Evolutionary conservation across 2,329 filamentous ascomycete species (phyloP), one percentile per base, ranked within the genome.

Genomic region (Alternaria sp.): DNA sequence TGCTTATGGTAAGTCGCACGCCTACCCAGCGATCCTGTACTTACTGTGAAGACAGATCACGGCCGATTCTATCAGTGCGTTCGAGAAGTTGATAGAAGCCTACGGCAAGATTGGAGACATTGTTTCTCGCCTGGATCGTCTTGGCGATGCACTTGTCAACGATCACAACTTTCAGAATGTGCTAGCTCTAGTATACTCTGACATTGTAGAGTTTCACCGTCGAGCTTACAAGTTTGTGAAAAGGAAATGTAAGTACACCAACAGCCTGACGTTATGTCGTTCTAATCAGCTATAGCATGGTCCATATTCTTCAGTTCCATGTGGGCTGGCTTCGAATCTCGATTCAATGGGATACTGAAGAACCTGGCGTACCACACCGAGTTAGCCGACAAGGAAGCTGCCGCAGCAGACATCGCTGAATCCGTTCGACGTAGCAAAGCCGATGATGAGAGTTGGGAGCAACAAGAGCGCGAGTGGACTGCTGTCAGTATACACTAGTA

Each of bases 311-410:
- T 59, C 13, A 10, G 21, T 8, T 52, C 56, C 4, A 50, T n/a
- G 28, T 59, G 56, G 56, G 56, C 21, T 4, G 23, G 47, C 7
- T 59, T 52, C 4, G 56, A 59, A 23, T 52, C 47, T 15, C 45
- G 56, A 0, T 52, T 59, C 17, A 25, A 21, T 2, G 21, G 56
- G n/a, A 59, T 59, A 19, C 10, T 52, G 36, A n/a, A 50, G 3
- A 26, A 7, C 10, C 21, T 59, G 13, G 15, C 19, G 8, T 51
- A 49, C 8, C 56, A 59, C 6, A 43, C 7, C 10, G 28, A 19
- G 15, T 36, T 76, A 10, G 60, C 72, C 10, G 72, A 76, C 54
- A 65, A 68, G 32, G 71, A 77, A 54, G 74, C 73, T 3, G 52
- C 57, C 6, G 66, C 71, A 23, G 61, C 67, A 5, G 65, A 71